Conservation (phyloP, 495 filamentous ascomycete genomes). For the Podospora australis region DNA sequence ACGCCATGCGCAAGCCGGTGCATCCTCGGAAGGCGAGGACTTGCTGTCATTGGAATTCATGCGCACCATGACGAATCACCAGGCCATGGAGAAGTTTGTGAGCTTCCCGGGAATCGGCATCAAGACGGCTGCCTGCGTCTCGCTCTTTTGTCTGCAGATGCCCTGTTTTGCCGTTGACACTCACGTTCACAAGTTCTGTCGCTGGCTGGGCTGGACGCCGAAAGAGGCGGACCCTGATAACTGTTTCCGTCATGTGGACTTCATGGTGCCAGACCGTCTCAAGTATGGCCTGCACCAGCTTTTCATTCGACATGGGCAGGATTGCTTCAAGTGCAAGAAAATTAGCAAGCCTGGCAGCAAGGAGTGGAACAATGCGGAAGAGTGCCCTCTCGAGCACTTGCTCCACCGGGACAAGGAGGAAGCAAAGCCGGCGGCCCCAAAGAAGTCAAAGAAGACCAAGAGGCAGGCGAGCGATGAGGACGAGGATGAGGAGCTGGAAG, state of each 20-base stretch:
- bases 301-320: conserved; percentile 79
- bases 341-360: conserved; percentile 38
- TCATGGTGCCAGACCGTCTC: conserved; percentile 70
- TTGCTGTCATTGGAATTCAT: conserved; percentile 67
- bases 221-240: conserved; percentile 57
- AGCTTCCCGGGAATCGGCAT: conserved; percentile 81
- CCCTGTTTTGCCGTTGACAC: conserved; percentile 84
- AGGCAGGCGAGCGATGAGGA: background rate
- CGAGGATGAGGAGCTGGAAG: conserved; percentile 1
- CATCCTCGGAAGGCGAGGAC: background rate
- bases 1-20: conserved; percentile 12
- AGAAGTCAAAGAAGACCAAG: conserved; percentile 2
- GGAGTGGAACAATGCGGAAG: conserved; percentile 33
- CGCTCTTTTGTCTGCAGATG: conserved; percentile 70
- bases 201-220: conserved; percentile 81
- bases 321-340: conserved; percentile 71
- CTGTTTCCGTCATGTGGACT: conserved; percentile 75
- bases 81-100: conserved; percentile 66
- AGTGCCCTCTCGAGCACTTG: conserved; percentile 46
- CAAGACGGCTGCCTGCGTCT: conserved; percentile 85
- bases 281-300: conserved; percentile 89
- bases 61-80: conserved; percentile 55
- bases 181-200: conserved; percentile 72
- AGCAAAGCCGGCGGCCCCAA: background rate
- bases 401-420: conserved; percentile 26